A percentile compares a stretch with the other conserved stretches of the same genome.
Conservation (phyloP, 176 grass and related monocot species). For the Aegilops tauschii region DNA sequence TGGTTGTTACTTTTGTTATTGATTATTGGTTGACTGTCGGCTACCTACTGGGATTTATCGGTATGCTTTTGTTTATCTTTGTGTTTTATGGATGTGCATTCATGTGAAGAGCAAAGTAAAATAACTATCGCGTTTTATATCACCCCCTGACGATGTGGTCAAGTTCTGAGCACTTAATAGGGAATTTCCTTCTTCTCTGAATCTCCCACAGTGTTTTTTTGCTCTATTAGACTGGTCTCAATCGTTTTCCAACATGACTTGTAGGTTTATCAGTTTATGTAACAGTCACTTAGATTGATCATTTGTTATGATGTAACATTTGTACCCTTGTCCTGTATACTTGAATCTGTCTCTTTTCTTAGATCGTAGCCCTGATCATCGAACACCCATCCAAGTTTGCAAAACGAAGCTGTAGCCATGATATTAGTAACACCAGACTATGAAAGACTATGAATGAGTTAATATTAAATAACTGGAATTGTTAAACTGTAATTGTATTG, state of each 20-base stretch:
- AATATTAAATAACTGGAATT: background rate
- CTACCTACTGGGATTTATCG: conserved; percentile 81
- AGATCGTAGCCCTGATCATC: background rate
- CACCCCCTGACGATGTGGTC: background rate
- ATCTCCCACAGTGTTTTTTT: background rate
- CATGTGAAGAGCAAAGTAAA: background rate
- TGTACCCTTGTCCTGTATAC: conserved; percentile 7
- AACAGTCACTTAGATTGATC: conserved; percentile 10
- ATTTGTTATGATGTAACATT: background rate
- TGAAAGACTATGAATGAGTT: background rate
- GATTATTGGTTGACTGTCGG: conserved; percentile 67
- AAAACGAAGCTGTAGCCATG: background rate
- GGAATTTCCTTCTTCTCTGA: conserved; percentile 4
- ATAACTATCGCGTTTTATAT: background rate
- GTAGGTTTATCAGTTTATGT: background rate
- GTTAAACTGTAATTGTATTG: background rate
- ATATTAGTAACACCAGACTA: background rate
- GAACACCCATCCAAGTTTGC: background rate
- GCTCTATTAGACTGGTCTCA: background rate
- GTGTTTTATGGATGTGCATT: background rate
- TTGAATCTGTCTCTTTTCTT: background rate
- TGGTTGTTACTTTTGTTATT: conserved; percentile 71
- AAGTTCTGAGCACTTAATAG: background rate
- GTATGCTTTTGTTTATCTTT: conserved; percentile 48
- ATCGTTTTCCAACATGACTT: background rate